Percentiles rank a stretch among this genome's conserved stretches.
phyloP scores from a whole-genome alignment of 176 grass and related monocot species.

The Sorghum bicolor region DNA sequence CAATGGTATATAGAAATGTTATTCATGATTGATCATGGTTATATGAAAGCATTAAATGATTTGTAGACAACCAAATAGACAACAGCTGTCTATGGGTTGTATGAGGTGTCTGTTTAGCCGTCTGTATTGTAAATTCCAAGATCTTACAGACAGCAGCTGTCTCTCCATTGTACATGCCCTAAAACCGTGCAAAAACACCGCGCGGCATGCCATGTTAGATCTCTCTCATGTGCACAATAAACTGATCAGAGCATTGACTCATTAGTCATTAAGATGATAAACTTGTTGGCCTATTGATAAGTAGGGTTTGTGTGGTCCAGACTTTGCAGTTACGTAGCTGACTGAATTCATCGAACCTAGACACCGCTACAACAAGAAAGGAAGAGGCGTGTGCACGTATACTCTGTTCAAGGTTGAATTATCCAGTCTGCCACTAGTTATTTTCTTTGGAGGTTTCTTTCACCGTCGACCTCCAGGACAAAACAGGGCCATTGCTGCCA shows the following conservation, averaged over 20 bases:
- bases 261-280: neutral
- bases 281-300: neutral
- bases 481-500: neutral
- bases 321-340: neutral
- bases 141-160: too few relatives aligned
- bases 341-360: constrained; percentile 13
- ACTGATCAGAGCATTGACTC: neutral
- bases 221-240: neutral
- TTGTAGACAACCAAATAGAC: too few relatives aligned
- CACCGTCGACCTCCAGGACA: neutral
- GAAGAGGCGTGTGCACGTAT: too few relatives aligned
- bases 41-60: too few relatives aligned
- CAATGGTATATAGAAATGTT: too few relatives aligned
- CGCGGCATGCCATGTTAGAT: neutral
- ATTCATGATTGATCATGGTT: too few relatives aligned
- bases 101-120: too few relatives aligned
- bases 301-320: neutral
- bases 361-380: neutral
- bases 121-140: too few relatives aligned
- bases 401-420: neutral
- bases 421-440: neutral
- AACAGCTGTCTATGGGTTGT: too few relatives aligned
- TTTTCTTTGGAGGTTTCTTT: neutral
- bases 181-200: neutral
- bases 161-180: too few relatives aligned